Evolutionary conservation across 1,284 basidiomycete species (phyloP).

Genomic region (Rhodotorula glutinis): DNA sequence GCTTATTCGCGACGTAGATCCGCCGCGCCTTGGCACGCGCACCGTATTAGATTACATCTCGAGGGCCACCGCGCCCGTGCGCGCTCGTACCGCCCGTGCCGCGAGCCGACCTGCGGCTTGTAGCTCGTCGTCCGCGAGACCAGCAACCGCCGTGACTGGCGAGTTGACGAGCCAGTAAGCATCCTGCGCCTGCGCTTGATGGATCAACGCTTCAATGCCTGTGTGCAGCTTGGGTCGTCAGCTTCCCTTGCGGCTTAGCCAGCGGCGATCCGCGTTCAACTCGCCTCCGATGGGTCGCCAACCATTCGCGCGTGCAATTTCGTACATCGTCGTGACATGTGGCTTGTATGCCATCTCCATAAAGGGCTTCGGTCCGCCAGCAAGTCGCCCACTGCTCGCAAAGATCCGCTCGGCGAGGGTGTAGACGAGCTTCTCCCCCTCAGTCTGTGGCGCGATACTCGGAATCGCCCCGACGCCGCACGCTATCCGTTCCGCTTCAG

Average conservation of each 20-base stretch:
- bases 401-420: conserved; percentile 42
- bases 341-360: conserved; percentile 48
- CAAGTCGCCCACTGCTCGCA: conserved; percentile 17
- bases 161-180: conserved; percentile 24
- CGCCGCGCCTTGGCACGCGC: too few relatives aligned
- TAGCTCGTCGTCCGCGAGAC: not conserved
- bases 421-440: conserved; percentile 46
- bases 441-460: conserved; percentile 42
- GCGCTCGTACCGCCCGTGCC: conserved; percentile 4
- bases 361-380: not conserved
- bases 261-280: too few relatives aligned
- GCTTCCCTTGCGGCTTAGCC: too few relatives aligned
- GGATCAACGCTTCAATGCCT: conserved; percentile 46
- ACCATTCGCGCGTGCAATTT: conserved; percentile 30
- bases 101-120: conserved; percentile 1
- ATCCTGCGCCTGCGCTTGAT: conserved; percentile 41
- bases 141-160: not conserved
- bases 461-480: conserved; percentile 46
- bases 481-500: conserved; percentile 7
- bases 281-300: conserved; percentile 42
- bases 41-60: too few relatives aligned
- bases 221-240: conserved; percentile 7
- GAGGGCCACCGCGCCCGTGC: conserved; percentile 8
- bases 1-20: too few relatives aligned
- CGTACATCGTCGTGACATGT: conserved; percentile 42